Evolutionary conservation across 2,329 filamentous ascomycete species (phyloP).

Genomic region (Cercospora canescens): DNA sequence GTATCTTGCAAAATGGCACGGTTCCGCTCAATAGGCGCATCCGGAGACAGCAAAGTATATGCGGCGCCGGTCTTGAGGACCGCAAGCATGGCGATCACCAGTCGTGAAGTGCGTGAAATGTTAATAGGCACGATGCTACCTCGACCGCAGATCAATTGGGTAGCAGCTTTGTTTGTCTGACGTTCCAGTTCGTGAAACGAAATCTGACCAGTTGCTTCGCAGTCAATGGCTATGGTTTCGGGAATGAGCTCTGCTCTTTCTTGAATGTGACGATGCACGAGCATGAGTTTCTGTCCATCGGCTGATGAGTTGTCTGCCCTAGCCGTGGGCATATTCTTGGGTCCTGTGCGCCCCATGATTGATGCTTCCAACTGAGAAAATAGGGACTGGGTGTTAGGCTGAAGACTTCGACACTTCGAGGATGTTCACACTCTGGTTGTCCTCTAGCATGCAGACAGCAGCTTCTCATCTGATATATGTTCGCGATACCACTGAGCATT

Average conservation of each 20-base stretch:
- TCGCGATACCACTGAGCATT: background rate
- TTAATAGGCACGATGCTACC: background rate
- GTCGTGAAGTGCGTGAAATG: background rate
- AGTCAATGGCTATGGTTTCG: background rate
- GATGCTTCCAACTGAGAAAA: background rate
- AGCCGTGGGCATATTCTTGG: background rate
- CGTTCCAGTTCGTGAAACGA: background rate
- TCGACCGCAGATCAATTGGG: background rate
- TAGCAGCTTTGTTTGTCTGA: background rate
- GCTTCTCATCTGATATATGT: background rate
- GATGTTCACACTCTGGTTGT: background rate
- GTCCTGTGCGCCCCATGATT: background rate
- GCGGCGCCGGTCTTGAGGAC: background rate
- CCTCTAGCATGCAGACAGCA: background rate
- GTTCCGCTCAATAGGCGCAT: background rate
- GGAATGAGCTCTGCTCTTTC: background rate
- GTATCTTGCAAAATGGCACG: background rate
- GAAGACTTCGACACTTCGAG: background rate
- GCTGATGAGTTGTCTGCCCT: background rate
- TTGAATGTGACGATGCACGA: background rate
- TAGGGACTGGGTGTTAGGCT: background rate
- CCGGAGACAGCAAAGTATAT: background rate
- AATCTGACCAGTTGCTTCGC: background rate
- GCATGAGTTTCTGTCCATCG: background rate
- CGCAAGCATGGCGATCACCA: background rate